These are phyloP conservation scores for Arthrobotrys megalospora DNA, from an alignment of 2,329 filamentous ascomycete genomes.

Conservation along the genomic window DNA sequence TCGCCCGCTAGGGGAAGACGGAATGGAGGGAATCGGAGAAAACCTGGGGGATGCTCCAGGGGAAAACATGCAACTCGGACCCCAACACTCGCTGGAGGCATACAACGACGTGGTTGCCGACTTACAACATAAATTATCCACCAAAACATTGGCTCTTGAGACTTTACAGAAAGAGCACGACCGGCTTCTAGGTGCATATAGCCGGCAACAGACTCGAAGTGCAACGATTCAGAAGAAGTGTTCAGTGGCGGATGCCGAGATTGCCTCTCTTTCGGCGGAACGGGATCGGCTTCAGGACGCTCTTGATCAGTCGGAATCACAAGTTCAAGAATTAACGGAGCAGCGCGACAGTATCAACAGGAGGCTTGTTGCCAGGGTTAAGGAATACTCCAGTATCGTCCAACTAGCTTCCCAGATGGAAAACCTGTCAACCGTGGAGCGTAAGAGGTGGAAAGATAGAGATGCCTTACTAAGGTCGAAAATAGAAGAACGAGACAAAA, in stretches of 20 bases:
- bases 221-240: constrained; percentile 56
- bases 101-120: constrained; percentile 52
- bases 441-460: constrained; percentile 54
- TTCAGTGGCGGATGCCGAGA: constrained; percentile 51
- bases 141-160: constrained; percentile 53
- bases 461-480: constrained; percentile 35
- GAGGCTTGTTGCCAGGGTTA: constrained; percentile 46
- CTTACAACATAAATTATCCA: constrained; percentile 57
- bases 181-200: constrained; percentile 42
- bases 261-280: constrained; percentile 55
- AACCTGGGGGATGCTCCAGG: not conserved
- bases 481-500: constrained; percentile 41
- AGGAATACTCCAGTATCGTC: constrained; percentile 51
- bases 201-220: constrained; percentile 53
- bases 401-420: constrained; percentile 58
- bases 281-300: constrained; percentile 57
- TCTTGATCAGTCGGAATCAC: constrained; percentile 50
- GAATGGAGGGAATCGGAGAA: constrained; percentile 21
- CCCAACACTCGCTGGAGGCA: constrained; percentile 42
- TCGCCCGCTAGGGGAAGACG: not conserved
- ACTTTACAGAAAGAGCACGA: constrained; percentile 55
- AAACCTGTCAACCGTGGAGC: constrained; percentile 37
- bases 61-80: constrained; percentile 5
- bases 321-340: constrained; percentile 55
- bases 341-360: constrained; percentile 50